Base-by-base conservation (phyloP, 1,284 basidiomycete species). In the Meira nashicola region DNA sequence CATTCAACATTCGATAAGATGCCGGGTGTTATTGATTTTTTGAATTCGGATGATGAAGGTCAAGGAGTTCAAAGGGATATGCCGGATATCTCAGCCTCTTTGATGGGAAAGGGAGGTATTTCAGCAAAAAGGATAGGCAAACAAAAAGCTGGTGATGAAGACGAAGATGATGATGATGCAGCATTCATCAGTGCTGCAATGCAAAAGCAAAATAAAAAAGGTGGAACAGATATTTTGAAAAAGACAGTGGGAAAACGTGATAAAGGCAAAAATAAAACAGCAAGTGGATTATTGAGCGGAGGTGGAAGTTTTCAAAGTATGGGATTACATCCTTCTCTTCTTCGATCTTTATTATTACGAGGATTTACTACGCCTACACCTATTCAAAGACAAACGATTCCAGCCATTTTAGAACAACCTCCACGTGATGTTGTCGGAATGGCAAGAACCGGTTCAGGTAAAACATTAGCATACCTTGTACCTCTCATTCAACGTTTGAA, bases 371-470 rank as follows among this genome's bases (percentile, higher is more conserved):
- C 87, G 41, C 95, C 95, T 11, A 99, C 95, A 0, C 95, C 95
- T 0, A 98, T 99, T 54, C 95, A 99, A 80, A 85, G 94, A 9
- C 84, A 89, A 15, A 84, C 92, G 2, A 89, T 98, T 55, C 95
- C 95, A 0, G 82, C 87, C 33, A 85, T 97, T 46, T 84, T 98
- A 38, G 80, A 87, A 4, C 85, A 84, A 52, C 93, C 95, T 43
- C 90, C 93, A 1, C 83, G 90, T 54, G 95, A 99, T 80, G 86
- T 98, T 9, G 90, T 99, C 17, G 95, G 92, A 55, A 98, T 98
- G 95, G 94, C 95, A 21, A 84, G 95, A 17, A 99, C 95, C 0
- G 95, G 95, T 58, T 96, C 93, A 0, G 95, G 95, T 63, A 99
- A 99, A 81, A 96, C 94, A 12, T 84, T 98, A 28, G 94, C 94